phyloP scores from a whole-genome alignment of 2,329 filamentous ascomycete genomes.

The Zopfia rhizophila region DNA sequence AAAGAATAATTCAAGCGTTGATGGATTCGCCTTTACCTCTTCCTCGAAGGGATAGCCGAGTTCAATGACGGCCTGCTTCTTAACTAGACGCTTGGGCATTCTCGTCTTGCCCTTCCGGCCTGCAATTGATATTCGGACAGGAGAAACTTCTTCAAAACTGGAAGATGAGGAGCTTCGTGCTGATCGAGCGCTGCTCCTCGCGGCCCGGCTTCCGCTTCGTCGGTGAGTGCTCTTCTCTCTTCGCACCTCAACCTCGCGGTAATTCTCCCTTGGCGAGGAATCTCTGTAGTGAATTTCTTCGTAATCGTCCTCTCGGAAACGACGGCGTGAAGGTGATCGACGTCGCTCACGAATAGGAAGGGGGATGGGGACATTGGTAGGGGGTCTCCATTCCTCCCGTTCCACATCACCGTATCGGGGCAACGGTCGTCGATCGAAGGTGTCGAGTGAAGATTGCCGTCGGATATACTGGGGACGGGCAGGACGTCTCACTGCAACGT shows the following conservation, averaged over 20 bases:
- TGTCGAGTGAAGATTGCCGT: constrained; percentile 89
- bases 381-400: constrained; percentile 71
- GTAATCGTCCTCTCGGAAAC: constrained; percentile 74
- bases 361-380: constrained; percentile 75
- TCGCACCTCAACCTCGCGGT: constrained; percentile 60
- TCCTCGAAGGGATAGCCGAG: constrained; percentile 87
- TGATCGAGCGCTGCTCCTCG: constrained; percentile 41
- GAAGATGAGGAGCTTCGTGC: constrained; percentile 52
- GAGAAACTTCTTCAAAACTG: constrained; percentile 53
- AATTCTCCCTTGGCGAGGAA: constrained; percentile 51
- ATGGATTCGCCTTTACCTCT: constrained; percentile 70
- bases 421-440: constrained; percentile 80
- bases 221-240: constrained; percentile 54
- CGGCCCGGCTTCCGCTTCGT: constrained; percentile 32
- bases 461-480: constrained; percentile 76
- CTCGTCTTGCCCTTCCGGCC: constrained; percentile 83
- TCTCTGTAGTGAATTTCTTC: constrained; percentile 64
- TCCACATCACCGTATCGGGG: constrained; percentile 67
- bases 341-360: constrained; percentile 63
- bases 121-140: constrained; percentile 41
- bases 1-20: constrained; percentile 40
- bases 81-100: constrained; percentile 83
- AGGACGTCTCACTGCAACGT: constrained; percentile 63
- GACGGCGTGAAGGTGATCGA: constrained; percentile 56
- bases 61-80: constrained; percentile 82